A percentile compares a stretch with the other conserved stretches of the same genome.
Evolutionary conservation across 2,329 filamentous ascomycete species (phyloP).

Genomic region (Fusarium piperis): DNA sequence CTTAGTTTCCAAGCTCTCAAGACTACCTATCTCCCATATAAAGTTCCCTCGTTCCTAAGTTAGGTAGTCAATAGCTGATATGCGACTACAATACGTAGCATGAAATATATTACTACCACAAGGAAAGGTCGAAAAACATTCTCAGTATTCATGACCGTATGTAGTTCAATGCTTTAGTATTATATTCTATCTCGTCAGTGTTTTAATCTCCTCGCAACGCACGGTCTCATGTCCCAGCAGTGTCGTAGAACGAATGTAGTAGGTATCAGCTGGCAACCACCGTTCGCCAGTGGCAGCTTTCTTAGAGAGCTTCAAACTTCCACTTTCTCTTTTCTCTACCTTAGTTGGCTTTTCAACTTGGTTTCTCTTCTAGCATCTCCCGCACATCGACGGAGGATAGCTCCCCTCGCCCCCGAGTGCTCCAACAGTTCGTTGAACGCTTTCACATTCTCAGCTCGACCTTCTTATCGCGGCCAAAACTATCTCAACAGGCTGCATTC

Average conservation of each 20-base stretch:
- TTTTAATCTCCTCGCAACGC: neutral
- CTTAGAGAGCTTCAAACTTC: neutral
- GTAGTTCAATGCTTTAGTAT: neutral
- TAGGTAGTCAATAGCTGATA: neutral
- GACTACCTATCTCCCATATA: neutral
- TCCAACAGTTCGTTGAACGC: neutral
- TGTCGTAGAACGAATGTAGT: too few relatives aligned
- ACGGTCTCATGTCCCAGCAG: neutral
- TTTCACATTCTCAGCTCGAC: neutral
- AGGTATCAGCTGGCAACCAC: constrained; percentile 21
- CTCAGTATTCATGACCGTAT: neutral
- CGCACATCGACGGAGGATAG: neutral
- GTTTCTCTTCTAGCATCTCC: neutral
- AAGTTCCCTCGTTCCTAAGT: neutral
- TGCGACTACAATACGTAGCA: neutral
- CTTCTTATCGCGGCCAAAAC: neutral
- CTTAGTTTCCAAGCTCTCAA: neutral
- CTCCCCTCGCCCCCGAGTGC: neutral
- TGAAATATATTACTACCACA: neutral
- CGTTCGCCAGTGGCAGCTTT: constrained; percentile 4
- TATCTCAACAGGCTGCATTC: neutral
- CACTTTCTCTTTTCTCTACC: neutral
- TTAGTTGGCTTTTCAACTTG: neutral
- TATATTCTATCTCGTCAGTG: neutral
- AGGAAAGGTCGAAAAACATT: neutral